Evolutionary conservation across 2,329 filamentous ascomycete genomes (phyloP).

Genomic region (Stagonosporopsis cucurbitacearum): DNA sequence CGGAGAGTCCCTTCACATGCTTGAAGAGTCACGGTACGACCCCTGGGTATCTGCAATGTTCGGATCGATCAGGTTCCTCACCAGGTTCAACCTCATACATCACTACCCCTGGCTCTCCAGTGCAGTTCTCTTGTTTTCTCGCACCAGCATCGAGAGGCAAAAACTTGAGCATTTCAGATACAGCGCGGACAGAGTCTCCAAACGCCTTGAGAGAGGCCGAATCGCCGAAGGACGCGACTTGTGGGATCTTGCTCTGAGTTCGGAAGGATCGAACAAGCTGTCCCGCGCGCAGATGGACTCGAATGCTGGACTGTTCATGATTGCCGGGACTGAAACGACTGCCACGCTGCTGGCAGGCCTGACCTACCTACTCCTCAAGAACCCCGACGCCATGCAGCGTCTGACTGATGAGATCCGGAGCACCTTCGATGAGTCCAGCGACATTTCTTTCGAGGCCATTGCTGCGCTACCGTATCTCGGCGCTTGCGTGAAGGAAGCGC

Average conservation of each 20-base stretch:
- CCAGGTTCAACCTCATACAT: slow-evolving; percentile 18
- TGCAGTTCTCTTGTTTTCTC: not conserved
- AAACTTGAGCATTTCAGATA: slow-evolving; percentile 26
- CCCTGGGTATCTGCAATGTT: slow-evolving; percentile 45
- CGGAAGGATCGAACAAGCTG: slow-evolving; percentile 21
- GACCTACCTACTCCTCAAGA: slow-evolving; percentile 35
- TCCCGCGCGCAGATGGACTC: not conserved
- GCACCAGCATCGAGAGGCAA: slow-evolving; percentile 12
- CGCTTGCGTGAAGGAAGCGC: slow-evolving; percentile 34
- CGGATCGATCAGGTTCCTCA: slow-evolving; percentile 7
- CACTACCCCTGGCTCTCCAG: not conserved
- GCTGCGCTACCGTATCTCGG: slow-evolving; percentile 14
- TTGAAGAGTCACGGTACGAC: slow-evolving; percentile 37
- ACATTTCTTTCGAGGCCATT: not conserved
- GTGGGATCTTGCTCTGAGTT: slow-evolving; percentile 48
- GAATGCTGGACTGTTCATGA: slow-evolving; percentile 30
- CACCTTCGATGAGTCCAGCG: not conserved
- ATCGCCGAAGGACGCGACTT: slow-evolving; percentile 45
- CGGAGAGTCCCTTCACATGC: slow-evolving; percentile 41
- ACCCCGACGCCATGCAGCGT: slow-evolving; percentile 26
- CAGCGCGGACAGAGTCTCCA: slow-evolving; percentile 34
- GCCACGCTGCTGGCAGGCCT: slow-evolving; percentile 34
- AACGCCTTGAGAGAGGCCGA: slow-evolving; percentile 38
- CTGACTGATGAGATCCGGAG: not conserved
- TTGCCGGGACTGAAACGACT: slow-evolving; percentile 39